Evolutionary conservation across 352 stramenopile genomes (phyloP), one percentile per base, ranked within the genome.

Genomic region (Globisporangium rhizosaccharum): DNA sequence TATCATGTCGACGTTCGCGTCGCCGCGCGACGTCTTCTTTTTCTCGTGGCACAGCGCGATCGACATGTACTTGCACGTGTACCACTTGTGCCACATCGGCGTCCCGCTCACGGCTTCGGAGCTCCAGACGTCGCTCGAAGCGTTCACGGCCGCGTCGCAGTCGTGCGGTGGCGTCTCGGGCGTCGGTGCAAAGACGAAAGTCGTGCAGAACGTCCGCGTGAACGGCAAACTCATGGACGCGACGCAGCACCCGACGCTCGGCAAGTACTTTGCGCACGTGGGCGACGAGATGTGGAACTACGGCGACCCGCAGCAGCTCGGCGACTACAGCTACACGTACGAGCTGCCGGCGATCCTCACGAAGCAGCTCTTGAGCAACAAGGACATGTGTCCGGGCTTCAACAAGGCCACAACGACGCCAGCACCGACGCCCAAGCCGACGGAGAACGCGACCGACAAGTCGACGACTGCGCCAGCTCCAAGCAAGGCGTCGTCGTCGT

Each of bases 301-400:
- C 60, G 76, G 53, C 17, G 78, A 88, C 61, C 71, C 80, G 23
- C 62, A 72, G 54, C 70, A 81, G 65, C 74, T 90, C n/a, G 78
- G 75, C 17, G 73, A 87, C 61, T 86, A 82, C 64, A 79, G 74
- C 63, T 90, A 90, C 76, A 75, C 71, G 65, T 90, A 90, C 67
- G 65, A 87, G 57, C 58, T 89, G 20, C 76, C 79, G 3, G 70
- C 75, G 49, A 53, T 87, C 37, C 65, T 87, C 49, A 71, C 65
- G 50, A 75, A 84, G 53, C 79, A 87, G 66, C 59, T 88, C 36
- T 54, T 88, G 53, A 85, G 64, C 58, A 88, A 88, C 75, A 71
- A 73, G 14, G 76, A 85, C 62, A 53, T 87, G 48, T 88, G 79
- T 59, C 72, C 75, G 53, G 76, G 74, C 51, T 80, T 83, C 55